Evolutionary conservation across 768 basidiomycete species (phyloP).

Genomic region (Fomitopsis serialis): DNA sequence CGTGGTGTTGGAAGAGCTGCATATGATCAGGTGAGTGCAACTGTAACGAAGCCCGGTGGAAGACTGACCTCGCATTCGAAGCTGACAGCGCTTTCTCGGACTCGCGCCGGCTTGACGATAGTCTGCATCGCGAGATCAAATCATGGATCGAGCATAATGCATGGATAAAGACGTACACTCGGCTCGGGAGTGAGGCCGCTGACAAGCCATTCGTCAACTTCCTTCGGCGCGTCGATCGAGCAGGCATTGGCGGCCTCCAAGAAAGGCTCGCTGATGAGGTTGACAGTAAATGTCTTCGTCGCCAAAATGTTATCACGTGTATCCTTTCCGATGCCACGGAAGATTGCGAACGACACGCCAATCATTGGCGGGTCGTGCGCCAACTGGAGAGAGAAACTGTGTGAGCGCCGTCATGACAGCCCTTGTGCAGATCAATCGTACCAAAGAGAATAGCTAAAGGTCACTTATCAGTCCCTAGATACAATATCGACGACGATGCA

Average conservation of each 20-base stretch:
- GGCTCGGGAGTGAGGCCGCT: constrained; percentile 37
- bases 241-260: constrained; percentile 34
- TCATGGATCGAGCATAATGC: background rate
- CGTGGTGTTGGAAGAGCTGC: constrained; percentile 29
- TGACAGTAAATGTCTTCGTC: constrained; percentile 47
- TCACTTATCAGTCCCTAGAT: constrained; percentile 1
- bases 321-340: constrained; percentile 29
- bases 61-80: constrained; percentile 38
- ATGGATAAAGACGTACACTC: constrained; percentile 20
- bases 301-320: constrained; percentile 41
- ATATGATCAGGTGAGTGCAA: background rate
- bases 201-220: constrained; percentile 34
- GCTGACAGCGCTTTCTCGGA: constrained; percentile 41
- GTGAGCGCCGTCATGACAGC: background rate
- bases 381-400: constrained; percentile 18
- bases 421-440: constrained; percentile 15
- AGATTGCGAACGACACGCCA: constrained; percentile 35
- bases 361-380: constrained; percentile 38
- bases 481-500: constrained; percentile 29
- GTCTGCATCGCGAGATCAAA: constrained; percentile 22
- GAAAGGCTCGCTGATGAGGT: constrained; percentile 52
- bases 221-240: constrained; percentile 31
- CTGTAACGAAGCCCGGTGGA: constrained; percentile 1
- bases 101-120: constrained; percentile 34
- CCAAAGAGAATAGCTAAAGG: constrained; percentile 58